Evolutionary conservation across 208 protist species (phyloP), one percentile per base, ranked within the genome.

Genomic region (Wallacemonas sp.): DNA sequence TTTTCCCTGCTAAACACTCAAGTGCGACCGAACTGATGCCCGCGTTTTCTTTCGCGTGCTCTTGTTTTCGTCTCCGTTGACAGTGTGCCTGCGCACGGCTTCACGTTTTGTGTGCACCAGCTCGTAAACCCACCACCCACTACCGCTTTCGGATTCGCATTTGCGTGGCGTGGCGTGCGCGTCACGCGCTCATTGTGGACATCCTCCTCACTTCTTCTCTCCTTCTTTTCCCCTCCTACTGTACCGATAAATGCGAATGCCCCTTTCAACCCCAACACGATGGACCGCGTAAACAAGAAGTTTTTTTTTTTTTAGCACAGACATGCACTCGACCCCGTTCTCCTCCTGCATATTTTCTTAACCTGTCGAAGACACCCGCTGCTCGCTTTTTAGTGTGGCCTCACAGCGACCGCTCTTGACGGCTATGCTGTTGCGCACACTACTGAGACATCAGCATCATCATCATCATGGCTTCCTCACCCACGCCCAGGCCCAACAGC

Each of bases 401-500:
- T 41, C 36, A 16, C 36, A 7, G 7, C 14, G 36, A 41, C 36
- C 14, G 14, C 36, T 41, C 36, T 55, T 0, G 7, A 16, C 28
- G 1, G 49, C 25, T 23, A 59, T 59, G 52, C 31, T 59, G 31
- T 22, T n/a, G 39, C 52, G 14, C n/a, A 59, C 52, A 18, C 22
- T 36, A 29, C 12, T 8, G 3, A 59, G 31, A 59, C 29, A 18
- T 32, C 36, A 64, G 5, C 57, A 1, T 10, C 32, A 64, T 11
- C n/a, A 45, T 20, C 18, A 25, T 14, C 0, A 64, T 50, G 22
- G 5, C 14, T 8, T 49, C 42, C 10, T 64, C 42, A 64, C 36
- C 14, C 41, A 12, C 22, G 16, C 36, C 20, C 41, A 64, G 29
- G 32, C 57, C 10, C 62, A 76, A 62, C 61, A 69, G 54, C 57